Evolutionary conservation across 2,329 filamentous ascomycete genomes (phyloP), one percentile per base, ranked within the genome.

Genomic region (Mycosphaerella arachidis): DNA sequence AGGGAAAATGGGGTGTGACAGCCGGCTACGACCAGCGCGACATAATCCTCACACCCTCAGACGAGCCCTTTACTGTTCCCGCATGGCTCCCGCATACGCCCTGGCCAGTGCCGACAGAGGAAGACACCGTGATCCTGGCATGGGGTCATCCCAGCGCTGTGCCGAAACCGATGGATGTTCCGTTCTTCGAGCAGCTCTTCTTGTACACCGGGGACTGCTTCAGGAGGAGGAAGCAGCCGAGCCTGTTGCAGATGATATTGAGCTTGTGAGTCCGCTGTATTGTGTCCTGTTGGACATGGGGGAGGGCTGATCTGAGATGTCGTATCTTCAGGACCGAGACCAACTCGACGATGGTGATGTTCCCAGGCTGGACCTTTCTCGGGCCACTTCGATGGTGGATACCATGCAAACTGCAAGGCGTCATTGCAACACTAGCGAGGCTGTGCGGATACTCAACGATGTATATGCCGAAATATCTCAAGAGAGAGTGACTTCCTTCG

Each of bases 371-470:
- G 9, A 48, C 18, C 4, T 55, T 56, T 18, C 54, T 62, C 6
- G 57, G 60, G 1, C 18, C 50, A 10, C 29, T 62, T 18, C 58
- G 60, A 24, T 62, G 60, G 60, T 59, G 57, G 60, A 45, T 62
- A 12, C 60, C 60, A 3, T 59, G 56, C 57, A 59, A 53, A 33
- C 13, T 62, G 13, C 52, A 62, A 20, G 43, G 30, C 7, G 31
- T 16, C 6, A 7, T 57, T 18, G 48, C 55, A 8, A 29, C n/a
- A 8, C 1, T 52, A 1, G 55, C 46, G 13, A 51, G 31, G 6
- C 16, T 35, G 7, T n/a, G 37, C 31, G 55, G 55, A 20, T 57
- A 52, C 13, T 52, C 50, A 5, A 35, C 46, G 30, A 20, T 40
- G 46, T 46, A 48, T 35, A 56, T 56, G 43, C 54, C 54, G 13